Percentiles rank a stretch among this genome's conserved stretches.
phyloP scores from a whole-genome alignment of 495 filamentous ascomycete genomes.

The Trichoderma virens region DNA sequence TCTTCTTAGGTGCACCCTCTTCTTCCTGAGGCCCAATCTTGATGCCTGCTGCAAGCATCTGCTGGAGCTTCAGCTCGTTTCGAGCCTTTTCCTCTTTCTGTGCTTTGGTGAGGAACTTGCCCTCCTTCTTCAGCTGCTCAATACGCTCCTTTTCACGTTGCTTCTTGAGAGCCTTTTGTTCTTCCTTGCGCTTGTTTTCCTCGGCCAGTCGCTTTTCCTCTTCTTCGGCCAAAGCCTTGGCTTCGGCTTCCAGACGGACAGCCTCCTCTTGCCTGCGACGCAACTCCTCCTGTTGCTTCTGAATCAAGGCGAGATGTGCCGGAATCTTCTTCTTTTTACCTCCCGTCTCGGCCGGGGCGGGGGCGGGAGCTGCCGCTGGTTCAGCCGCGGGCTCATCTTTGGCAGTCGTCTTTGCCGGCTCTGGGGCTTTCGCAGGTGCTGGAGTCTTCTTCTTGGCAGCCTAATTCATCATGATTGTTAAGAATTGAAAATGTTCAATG shows the following conservation, averaged over 20 bases:
- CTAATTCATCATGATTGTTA: slow-evolving; percentile 26
- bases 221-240: slow-evolving; percentile 65
- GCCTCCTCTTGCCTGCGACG: slow-evolving; percentile 68
- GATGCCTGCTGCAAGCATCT: slow-evolving; percentile 84
- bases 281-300: slow-evolving; percentile 86
- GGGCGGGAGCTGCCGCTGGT: slow-evolving; percentile 24
- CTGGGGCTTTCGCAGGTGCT: slow-evolving; percentile 40
- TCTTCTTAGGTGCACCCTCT: slow-evolving; percentile 63
- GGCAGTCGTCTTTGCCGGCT: slow-evolving; percentile 38
- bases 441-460: slow-evolving; percentile 63
- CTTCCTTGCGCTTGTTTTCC: slow-evolving; percentile 47
- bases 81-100: slow-evolving; percentile 79
- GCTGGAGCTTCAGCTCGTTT: slow-evolving; percentile 81
- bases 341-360: slow-evolving; percentile 40
- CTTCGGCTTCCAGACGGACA: slow-evolving; percentile 59
- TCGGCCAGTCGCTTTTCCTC: slow-evolving; percentile 59
- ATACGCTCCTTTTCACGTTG: slow-evolving; percentile 94
- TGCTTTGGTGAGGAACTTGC: slow-evolving; percentile 89
- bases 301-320: slow-evolving; percentile 68
- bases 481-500: slow-evolving; percentile 2
- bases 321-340: slow-evolving; percentile 90
- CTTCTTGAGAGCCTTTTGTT: slow-evolving; percentile 66
- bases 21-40: slow-evolving; percentile 69
- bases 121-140: slow-evolving; percentile 90
- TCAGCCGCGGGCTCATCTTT: slow-evolving; percentile 26